These are phyloP conservation scores for Yamadazyma endophytica DNA, from an alignment of 805 yeast species.

Conservation along the genomic window DNA sequence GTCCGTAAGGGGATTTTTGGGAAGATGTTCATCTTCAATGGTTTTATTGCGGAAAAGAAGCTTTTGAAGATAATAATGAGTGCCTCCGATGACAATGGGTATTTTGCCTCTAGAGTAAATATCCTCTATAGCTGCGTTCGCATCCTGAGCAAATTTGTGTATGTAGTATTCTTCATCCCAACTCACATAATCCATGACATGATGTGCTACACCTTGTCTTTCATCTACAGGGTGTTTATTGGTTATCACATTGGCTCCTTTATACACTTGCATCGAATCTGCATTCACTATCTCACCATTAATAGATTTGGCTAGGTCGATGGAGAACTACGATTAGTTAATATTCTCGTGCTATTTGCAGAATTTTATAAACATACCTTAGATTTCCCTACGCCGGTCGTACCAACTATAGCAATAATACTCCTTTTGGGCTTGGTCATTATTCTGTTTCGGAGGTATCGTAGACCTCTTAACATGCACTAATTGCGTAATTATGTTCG, in stretches of 20 bases:
- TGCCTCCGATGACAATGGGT: slow-evolving; percentile 93
- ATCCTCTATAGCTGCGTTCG: slow-evolving; percentile 55
- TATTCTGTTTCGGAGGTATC: slow-evolving; percentile 19
- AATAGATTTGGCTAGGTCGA: slow-evolving; percentile 70
- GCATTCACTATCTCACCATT: slow-evolving; percentile 92
- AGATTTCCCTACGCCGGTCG: slow-evolving; percentile 96
- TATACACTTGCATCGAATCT: slow-evolving; percentile 95
- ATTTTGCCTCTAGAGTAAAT: slow-evolving; percentile 64
- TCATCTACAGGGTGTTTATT: slow-evolving; percentile 88
- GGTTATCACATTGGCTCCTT: slow-evolving; percentile 68
- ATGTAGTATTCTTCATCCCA: slow-evolving; percentile 83
- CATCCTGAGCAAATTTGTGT: slow-evolving; percentile 75
- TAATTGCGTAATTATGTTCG: slow-evolving; percentile 5
- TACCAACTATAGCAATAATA: slow-evolving; percentile 74
- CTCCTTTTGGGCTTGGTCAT: slow-evolving; percentile 30
- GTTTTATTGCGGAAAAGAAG: slow-evolving; percentile 69
- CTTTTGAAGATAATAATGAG: slow-evolving; percentile 87
- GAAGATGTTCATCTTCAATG: slow-evolving; percentile 29
- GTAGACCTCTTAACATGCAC: slow-evolving; percentile 11
- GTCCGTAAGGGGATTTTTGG: slow-evolving; percentile 24
- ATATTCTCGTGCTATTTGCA: not conserved
- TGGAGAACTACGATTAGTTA: slow-evolving; percentile 43
- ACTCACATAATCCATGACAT: slow-evolving; percentile 76
- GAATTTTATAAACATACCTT: slow-evolving; percentile 40
- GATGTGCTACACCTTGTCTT: slow-evolving; percentile 73